These are phyloP conservation scores for Hylodesmum podocarpum DNA, from an alignment of 306 rosid species.

Conservation along the genomic window DNA sequence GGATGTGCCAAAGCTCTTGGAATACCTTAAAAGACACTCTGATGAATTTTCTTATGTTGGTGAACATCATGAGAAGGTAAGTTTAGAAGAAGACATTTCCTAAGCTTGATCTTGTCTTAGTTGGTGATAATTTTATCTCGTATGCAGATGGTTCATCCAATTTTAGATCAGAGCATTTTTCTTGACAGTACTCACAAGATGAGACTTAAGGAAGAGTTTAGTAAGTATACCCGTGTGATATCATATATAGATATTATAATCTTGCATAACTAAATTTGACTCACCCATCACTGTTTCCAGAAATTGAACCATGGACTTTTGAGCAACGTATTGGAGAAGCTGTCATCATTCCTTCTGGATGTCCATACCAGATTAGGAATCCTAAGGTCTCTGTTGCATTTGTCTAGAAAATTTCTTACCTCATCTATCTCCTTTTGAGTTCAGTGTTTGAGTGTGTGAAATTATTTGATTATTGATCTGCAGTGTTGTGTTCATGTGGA, in stretches of 20 bases:
- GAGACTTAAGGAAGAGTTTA: slow-evolving; percentile 86
- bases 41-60: slow-evolving; percentile 45
- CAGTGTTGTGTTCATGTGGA: slow-evolving; percentile 94
- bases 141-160: slow-evolving; percentile 85
- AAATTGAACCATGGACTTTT: slow-evolving; percentile 97
- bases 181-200: slow-evolving; percentile 70
- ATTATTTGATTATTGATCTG: slow-evolving; percentile 27
- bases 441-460: slow-evolving; percentile 19
- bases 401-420: not conserved
- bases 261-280: slow-evolving; percentile 26
- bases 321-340: slow-evolving; percentile 95
- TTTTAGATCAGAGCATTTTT: slow-evolving; percentile 78
- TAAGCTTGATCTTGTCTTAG: slow-evolving; percentile 11
- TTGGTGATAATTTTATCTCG: slow-evolving; percentile 30
- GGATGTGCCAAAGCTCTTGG: slow-evolving; percentile 85
- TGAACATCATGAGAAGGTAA: slow-evolving; percentile 58
- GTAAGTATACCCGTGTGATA: slow-evolving; percentile 47
- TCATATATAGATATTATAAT: slow-evolving; percentile 5
- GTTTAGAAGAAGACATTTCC: slow-evolving; percentile 31
- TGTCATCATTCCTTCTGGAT: slow-evolving; percentile 96
- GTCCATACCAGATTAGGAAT: slow-evolving; percentile 90
- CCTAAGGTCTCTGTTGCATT: slow-evolving; percentile 63
- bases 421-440: not conserved
- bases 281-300: slow-evolving; percentile 42
- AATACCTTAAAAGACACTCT: slow-evolving; percentile 71